A percentile compares a stretch with the other conserved stretches of the same genome.
These are phyloP conservation scores for Penicillium coprophilum DNA, from an alignment of 495 filamentous ascomycete species.

Conservation along the genomic window DNA sequence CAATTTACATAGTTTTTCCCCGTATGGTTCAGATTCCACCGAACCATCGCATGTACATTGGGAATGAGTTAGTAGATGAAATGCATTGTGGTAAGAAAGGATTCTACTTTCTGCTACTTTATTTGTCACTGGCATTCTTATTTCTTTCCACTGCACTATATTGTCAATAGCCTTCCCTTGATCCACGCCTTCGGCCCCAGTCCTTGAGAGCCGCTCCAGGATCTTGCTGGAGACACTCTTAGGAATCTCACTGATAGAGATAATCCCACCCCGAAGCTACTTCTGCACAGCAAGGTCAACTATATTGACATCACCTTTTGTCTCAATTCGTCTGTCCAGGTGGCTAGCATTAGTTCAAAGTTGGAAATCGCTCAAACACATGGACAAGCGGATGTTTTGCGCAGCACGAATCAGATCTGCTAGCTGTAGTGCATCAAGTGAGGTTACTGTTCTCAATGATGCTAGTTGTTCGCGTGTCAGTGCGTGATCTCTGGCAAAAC, in stretches of 20 bases:
- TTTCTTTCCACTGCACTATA: background rate
- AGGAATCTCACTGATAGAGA: conserved; percentile 8
- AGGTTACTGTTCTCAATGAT: conserved; percentile 71
- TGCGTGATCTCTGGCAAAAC: conserved; percentile 66
- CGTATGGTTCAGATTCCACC: no score
- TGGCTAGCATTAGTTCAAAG: no score
- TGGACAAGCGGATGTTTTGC: conserved; percentile 62
- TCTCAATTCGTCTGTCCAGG: no score
- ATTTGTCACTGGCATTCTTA: background rate
- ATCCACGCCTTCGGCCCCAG: background rate
- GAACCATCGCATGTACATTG: background rate
- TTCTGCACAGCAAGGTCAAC: background rate
- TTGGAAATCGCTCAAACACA: no score
- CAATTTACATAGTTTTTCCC: conserved; percentile 17
- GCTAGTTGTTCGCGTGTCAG: conserved; percentile 70
- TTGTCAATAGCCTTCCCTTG: background rate
- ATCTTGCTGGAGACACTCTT: conserved; percentile 12
- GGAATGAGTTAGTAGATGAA: conserved; percentile 1
- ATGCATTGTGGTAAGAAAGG: background rate
- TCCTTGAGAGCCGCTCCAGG: conserved; percentile 12
- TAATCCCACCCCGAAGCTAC: conserved; percentile 9
- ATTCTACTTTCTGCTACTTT: background rate
- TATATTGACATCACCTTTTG: no score
- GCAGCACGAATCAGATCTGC: conserved; percentile 69
- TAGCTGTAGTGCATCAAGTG: conserved; percentile 77